Conservation (phyloP, 345 rosid genomes). For the Moricandia arvensis region DNA sequence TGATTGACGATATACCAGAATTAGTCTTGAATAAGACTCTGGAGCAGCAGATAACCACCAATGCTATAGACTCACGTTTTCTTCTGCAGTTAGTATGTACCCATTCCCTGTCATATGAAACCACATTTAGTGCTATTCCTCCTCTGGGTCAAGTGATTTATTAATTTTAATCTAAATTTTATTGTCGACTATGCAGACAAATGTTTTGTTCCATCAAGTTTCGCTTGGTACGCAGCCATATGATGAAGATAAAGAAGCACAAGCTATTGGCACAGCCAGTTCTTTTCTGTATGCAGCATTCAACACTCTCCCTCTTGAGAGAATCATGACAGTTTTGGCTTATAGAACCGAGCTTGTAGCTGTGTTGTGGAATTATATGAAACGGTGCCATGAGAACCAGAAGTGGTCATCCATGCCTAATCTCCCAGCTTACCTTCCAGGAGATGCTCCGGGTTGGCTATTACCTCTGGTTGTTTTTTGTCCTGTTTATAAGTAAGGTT, state of each 20-base stretch:
- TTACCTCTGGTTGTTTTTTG: constrained; percentile 92
- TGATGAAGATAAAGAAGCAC: constrained; percentile 62
- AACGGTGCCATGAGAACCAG: constrained; percentile 78
- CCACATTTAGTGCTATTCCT: constrained; percentile 11
- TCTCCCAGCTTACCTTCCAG: constrained; percentile 59
- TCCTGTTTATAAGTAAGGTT: constrained; percentile 91
- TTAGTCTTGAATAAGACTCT: constrained; percentile 55
- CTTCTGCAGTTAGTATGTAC: constrained; percentile 84
- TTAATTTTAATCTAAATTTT: constrained; percentile 21
- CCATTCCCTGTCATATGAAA: constrained; percentile 24
- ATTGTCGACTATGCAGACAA: constrained; percentile 58
- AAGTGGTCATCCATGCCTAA: constrained; percentile 74
- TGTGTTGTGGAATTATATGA: constrained; percentile 91
- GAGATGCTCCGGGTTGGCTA: constrained; percentile 94
- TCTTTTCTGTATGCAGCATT: constrained; percentile 82
- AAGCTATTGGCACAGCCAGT: constrained; percentile 90
- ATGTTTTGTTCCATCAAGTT: constrained; percentile 64
- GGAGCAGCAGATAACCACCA: constrained; percentile 63
- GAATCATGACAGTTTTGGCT: constrained; percentile 85
- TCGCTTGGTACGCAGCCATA: constrained; percentile 36
- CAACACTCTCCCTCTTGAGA: constrained; percentile 74
- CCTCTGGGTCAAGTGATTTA: constrained; percentile 11
- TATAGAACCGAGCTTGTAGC: constrained; percentile 91
- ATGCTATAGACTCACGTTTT: constrained; percentile 79
- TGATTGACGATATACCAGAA: constrained; percentile 50